These are phyloP conservation scores for Oidium heveae DNA, from an alignment of 2,329 filamentous ascomycete species.

Conservation along the genomic window DNA sequence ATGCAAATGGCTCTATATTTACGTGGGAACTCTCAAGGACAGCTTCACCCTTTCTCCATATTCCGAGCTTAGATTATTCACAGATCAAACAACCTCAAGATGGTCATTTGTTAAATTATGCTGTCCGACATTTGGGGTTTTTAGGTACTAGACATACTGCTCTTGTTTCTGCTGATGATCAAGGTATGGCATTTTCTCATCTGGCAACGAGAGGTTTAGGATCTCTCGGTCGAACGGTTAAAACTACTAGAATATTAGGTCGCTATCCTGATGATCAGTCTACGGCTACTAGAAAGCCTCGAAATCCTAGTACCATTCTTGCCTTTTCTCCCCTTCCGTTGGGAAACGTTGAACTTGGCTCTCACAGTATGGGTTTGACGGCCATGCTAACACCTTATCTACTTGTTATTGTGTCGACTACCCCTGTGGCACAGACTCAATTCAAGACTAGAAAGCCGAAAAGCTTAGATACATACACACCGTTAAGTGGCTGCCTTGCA, in stretches of 20 bases:
- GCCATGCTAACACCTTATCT: slow-evolving; percentile 91
- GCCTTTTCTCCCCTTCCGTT: slow-evolving; percentile 76
- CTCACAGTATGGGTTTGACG: slow-evolving; percentile 70
- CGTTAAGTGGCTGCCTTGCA: slow-evolving; percentile 78
- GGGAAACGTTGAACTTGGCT: slow-evolving; percentile 77
- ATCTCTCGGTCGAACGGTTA: slow-evolving; percentile 60
- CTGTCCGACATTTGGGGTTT: slow-evolving; percentile 81
- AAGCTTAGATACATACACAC: slow-evolving; percentile 68
- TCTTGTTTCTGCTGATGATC: slow-evolving; percentile 79
- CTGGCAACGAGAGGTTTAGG: slow-evolving; percentile 79
- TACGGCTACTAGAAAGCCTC: slow-evolving; percentile 29
- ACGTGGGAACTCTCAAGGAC: slow-evolving; percentile 79
- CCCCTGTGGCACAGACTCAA: slow-evolving; percentile 84
- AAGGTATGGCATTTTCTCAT: slow-evolving; percentile 95
- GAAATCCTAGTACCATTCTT: slow-evolving; percentile 84
- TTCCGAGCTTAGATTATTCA: slow-evolving; percentile 46
- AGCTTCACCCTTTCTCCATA: slow-evolving; percentile 70
- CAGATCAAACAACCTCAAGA: slow-evolving; percentile 45
- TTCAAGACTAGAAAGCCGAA: slow-evolving; percentile 82
- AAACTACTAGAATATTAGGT: slow-evolving; percentile 72
- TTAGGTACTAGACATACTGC: slow-evolving; percentile 83
- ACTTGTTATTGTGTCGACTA: slow-evolving; percentile 90
- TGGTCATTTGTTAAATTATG: slow-evolving; percentile 55
- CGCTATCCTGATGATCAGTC: slow-evolving; percentile 54
- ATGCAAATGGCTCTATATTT: slow-evolving; percentile 76